phyloP scores from a whole-genome alignment of 2,329 filamentous ascomycete genomes.

The Colletotrichum lindemuthianum region DNA sequence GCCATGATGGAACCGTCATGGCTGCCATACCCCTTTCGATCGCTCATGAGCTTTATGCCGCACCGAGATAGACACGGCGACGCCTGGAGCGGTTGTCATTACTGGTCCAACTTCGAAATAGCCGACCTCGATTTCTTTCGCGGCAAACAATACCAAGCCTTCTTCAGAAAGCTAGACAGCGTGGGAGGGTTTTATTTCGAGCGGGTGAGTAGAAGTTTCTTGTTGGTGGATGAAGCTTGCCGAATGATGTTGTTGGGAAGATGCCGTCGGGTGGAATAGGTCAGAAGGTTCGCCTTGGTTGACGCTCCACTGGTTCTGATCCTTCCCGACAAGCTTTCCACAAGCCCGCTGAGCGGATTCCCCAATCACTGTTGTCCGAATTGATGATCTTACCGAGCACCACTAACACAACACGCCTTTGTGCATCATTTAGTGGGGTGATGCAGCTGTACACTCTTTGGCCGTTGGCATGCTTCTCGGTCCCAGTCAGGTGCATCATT shows the following conservation, averaged over 20 bases:
- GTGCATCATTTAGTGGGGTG: slow-evolving; percentile 49
- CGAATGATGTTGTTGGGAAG: background rate
- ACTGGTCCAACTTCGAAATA: slow-evolving; percentile 61
- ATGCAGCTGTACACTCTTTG: slow-evolving; percentile 55
- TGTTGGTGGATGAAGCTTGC: background rate
- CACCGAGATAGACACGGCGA: slow-evolving; percentile 52
- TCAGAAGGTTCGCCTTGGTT: background rate
- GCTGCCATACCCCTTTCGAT: slow-evolving; percentile 53
- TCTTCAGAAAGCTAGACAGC: slow-evolving; percentile 52
- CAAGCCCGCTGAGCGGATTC: slow-evolving; percentile 6
- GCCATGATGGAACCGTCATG: slow-evolving; percentile 52
- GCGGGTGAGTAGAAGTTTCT: slow-evolving; percentile 45
- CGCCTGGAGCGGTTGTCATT: slow-evolving; percentile 56
- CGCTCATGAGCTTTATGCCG: slow-evolving; percentile 48
- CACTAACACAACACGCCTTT: slow-evolving; percentile 18
- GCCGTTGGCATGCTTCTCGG: slow-evolving; percentile 53
- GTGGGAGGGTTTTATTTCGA: slow-evolving; percentile 56
- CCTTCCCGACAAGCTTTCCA: no score
- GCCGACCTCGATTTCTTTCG: slow-evolving; percentile 58
- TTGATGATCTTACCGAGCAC: slow-evolving; percentile 8
- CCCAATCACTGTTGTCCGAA: background rate
- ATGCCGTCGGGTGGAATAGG: background rate
- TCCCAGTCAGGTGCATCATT: slow-evolving; percentile 53
- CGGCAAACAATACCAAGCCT: slow-evolving; percentile 50
- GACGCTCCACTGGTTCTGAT: no score